Conservation (phyloP, 179 eudicot species). For the Heliamphora ciliata region DNA sequence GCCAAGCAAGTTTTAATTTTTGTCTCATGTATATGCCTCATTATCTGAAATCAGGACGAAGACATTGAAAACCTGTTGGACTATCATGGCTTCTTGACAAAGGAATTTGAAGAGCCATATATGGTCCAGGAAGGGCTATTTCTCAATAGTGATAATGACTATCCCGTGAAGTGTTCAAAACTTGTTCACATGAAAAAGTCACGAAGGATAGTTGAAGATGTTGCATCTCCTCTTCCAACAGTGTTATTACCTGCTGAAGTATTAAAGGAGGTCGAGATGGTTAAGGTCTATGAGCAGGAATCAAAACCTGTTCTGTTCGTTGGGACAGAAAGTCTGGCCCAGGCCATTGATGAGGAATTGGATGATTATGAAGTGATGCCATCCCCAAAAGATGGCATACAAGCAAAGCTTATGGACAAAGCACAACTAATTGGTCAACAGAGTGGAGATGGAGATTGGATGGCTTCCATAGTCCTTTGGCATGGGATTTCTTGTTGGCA, state of each 20-base stretch:
- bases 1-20: not conserved
- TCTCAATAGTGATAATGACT: constrained; percentile 62
- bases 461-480: constrained; percentile 27
- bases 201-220: constrained; percentile 48
- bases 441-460: constrained; percentile 24
- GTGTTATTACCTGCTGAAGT: constrained; percentile 23
- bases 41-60: constrained; percentile 49
- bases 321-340: constrained; percentile 17
- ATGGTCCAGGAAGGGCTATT: constrained; percentile 88
- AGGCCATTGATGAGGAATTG: constrained; percentile 39
- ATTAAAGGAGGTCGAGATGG: constrained; percentile 25
- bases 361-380: constrained; percentile 29
- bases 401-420: constrained; percentile 23
- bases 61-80: constrained; percentile 65
- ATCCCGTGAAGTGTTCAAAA: constrained; percentile 63
- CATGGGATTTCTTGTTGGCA: constrained; percentile 26
- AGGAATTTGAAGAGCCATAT: constrained; percentile 85
- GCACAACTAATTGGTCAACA: constrained; percentile 22
- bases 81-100: constrained; percentile 75
- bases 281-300: constrained; percentile 27
- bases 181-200: constrained; percentile 77
- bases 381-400: constrained; percentile 37
- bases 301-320: constrained; percentile 19
- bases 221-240: constrained; percentile 37
- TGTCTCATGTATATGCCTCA: not conserved